A percentile compares a stretch with the other conserved stretches of the same genome.
These are phyloP conservation scores for Heliocybe sulcata DNA, from an alignment of 1,284 basidiomycete species.

Conservation along the genomic window DNA sequence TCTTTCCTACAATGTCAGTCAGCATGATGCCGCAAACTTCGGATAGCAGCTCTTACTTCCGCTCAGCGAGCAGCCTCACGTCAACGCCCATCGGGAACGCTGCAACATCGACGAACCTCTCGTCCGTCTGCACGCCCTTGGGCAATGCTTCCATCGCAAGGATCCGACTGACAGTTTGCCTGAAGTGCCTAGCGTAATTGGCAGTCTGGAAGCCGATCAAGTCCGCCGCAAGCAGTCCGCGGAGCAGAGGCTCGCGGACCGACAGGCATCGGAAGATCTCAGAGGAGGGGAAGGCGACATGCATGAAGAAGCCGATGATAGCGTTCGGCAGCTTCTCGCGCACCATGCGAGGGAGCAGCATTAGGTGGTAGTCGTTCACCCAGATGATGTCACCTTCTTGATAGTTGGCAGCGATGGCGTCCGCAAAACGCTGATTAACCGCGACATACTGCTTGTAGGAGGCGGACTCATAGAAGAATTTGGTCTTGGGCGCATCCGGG, in stretches of 20 bases:
- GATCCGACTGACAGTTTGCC: slow-evolving; percentile 81
- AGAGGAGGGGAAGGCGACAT: slow-evolving; percentile 83
- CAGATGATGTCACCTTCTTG: slow-evolving; percentile 81
- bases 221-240: slow-evolving; percentile 71
- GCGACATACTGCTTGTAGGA: slow-evolving; percentile 75
- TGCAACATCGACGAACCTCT: slow-evolving; percentile 74
- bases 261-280: slow-evolving; percentile 85
- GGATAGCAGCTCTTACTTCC: slow-evolving; percentile 39
- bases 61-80: slow-evolving; percentile 60
- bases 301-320: slow-evolving; percentile 84
- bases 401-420: slow-evolving; percentile 66
- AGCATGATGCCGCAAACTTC: slow-evolving; percentile 4
- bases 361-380: slow-evolving; percentile 85
- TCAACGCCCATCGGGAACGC: slow-evolving; percentile 91
- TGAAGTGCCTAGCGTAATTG: slow-evolving; percentile 71
- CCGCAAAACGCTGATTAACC: slow-evolving; percentile 81
- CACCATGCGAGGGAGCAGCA: slow-evolving; percentile 76
- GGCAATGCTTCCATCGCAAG: slow-evolving; percentile 77
- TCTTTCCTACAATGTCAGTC: slow-evolving; percentile 41
- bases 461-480: slow-evolving; percentile 71
- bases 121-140: slow-evolving; percentile 67
- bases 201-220: slow-evolving; percentile 83
- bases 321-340: slow-evolving; percentile 54
- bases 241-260: slow-evolving; percentile 56
- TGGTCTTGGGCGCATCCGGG: slow-evolving; percentile 80